Conservation (phyloP, 2,329 filamentous ascomycete genomes). For the Meredithiella fracta region DNA sequence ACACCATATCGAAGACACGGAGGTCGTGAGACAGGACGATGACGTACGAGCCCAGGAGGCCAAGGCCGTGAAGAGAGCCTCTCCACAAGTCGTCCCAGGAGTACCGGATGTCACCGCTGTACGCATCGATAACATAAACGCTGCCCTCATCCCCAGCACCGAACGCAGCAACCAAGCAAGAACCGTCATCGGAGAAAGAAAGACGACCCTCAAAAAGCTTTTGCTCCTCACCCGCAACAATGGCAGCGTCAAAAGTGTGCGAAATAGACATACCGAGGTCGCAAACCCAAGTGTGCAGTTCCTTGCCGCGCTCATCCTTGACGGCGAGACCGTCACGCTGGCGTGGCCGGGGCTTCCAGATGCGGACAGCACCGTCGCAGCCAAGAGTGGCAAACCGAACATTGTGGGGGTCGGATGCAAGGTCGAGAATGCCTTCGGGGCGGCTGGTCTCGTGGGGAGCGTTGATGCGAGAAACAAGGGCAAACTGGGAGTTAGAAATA, state of each 20-base stretch:
- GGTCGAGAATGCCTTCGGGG: slow-evolving; percentile 48
- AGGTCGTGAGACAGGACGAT: slow-evolving; percentile 59
- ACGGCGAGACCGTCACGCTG: slow-evolving; percentile 51
- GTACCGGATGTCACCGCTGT: slow-evolving; percentile 48
- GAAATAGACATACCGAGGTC: slow-evolving; percentile 38
- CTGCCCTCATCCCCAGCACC: slow-evolving; percentile 39
- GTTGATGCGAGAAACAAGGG: slow-evolving; percentile 69
- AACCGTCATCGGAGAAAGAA: slow-evolving; percentile 70
- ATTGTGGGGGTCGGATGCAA: slow-evolving; percentile 52
- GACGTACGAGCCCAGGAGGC: slow-evolving; percentile 56
- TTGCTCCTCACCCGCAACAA: slow-evolving; percentile 18
- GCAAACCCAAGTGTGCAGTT: slow-evolving; percentile 59
- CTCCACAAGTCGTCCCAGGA: slow-evolving; percentile 52
- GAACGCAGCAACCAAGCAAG: slow-evolving; percentile 56
- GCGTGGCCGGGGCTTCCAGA: slow-evolving; percentile 65
- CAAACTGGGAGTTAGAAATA: slow-evolving; percentile 33
- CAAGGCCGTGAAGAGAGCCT: slow-evolving; percentile 48
- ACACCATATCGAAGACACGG: slow-evolving; percentile 69
- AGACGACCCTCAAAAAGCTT: slow-evolving; percentile 42
- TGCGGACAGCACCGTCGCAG: slow-evolving; percentile 56
- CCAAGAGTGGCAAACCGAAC: slow-evolving; percentile 73
- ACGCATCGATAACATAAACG: slow-evolving; percentile 61
- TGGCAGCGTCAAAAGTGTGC: slow-evolving; percentile 21
- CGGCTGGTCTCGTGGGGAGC: slow-evolving; percentile 52
- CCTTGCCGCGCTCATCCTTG: slow-evolving; percentile 39